Conservation (phyloP, 2,329 filamentous ascomycete species). For the Coniochaeta hoffmannii region DNA sequence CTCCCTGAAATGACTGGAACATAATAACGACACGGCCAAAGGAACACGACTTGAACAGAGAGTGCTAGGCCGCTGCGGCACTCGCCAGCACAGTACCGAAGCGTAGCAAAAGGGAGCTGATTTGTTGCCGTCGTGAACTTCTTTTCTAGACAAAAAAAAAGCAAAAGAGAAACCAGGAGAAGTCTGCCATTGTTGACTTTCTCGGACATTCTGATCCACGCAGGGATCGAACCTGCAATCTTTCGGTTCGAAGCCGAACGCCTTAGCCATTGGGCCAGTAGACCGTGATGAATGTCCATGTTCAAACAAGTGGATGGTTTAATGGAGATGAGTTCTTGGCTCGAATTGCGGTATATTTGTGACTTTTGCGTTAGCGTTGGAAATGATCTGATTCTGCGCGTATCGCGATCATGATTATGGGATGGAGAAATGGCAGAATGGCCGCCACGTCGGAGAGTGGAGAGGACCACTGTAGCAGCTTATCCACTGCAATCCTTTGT, state of each 20-base stretch:
- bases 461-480: too few relatives aligned
- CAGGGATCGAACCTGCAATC: conserved; percentile 2
- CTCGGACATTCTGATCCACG: background rate
- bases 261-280: conserved; percentile 2
- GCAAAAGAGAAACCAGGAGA: background rate
- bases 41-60: too few relatives aligned
- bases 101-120: too few relatives aligned
- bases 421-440: background rate
- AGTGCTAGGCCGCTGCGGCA: too few relatives aligned
- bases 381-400: background rate
- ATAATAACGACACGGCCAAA: too few relatives aligned
- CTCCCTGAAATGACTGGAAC: too few relatives aligned
- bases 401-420: background rate
- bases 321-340: background rate
- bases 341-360: background rate
- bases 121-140: too few relatives aligned
- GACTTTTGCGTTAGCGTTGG: background rate
- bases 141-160: background rate
- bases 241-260: conserved; percentile 2
- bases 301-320: background rate
- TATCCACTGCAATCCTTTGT: too few relatives aligned
- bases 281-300: background rate
- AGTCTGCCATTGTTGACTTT: background rate
- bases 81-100: too few relatives aligned
- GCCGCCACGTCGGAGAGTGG: background rate